Percentiles rank a stretch among this genome's conserved stretches.
Conservation (phyloP, 306 rosid species). For the Quercus gilva region DNA sequence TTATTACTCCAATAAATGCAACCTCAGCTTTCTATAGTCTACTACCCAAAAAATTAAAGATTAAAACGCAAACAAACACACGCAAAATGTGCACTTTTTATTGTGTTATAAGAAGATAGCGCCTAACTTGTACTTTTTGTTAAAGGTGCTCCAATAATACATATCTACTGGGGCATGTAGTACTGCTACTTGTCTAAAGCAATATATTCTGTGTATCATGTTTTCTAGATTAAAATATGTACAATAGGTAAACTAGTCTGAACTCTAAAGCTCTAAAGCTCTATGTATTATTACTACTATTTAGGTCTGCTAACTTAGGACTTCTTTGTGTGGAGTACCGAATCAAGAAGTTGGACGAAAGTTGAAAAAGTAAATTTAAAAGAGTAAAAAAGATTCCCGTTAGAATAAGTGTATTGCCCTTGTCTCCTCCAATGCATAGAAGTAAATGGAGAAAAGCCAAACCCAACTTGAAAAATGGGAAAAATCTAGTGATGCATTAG, state of each 20-base stretch:
- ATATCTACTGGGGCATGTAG: slow-evolving; percentile 14
- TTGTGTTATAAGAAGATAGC: background rate
- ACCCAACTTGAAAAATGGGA: no score
- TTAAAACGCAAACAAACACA: background rate
- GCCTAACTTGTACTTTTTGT: background rate
- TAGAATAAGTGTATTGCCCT: no score
- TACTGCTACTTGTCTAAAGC: slow-evolving; percentile 26
- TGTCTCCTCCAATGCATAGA: no score
- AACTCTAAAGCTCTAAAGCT: no score
- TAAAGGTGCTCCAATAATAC: slow-evolving; percentile 6
- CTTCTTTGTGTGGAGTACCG: background rate
- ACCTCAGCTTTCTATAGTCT: slow-evolving; percentile 15
- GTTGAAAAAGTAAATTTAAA: background rate
- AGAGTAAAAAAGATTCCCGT: no score
- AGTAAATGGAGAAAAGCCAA: no score
- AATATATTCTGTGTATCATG: background rate
- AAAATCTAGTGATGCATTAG: no score
- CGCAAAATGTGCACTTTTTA: background rate
- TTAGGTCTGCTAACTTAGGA: background rate
- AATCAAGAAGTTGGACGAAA: background rate
- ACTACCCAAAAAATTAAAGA: slow-evolving; percentile 12
- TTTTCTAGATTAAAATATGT: background rate
- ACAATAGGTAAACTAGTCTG: background rate
- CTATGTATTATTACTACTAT: background rate
- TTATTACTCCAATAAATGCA: slow-evolving; percentile 44